Base-by-base conservation (phyloP, 2,329 filamentous ascomycete species). In the Septoria petroselini region DNA sequence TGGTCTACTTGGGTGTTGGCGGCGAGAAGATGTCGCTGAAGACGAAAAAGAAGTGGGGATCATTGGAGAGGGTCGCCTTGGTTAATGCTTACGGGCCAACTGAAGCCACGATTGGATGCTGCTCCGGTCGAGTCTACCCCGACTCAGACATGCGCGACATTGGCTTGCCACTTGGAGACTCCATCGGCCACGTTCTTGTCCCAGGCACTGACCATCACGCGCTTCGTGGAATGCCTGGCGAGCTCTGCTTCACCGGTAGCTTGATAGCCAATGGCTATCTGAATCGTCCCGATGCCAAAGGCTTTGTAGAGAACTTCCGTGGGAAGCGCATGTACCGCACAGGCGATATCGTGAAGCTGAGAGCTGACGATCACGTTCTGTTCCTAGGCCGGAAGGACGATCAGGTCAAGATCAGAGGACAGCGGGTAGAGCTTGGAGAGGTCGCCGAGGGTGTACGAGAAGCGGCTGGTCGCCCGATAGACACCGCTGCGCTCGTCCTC, bases 341-440 rank as follows among this genome's bases (percentile, higher is more conserved):
- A 14, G 60, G 59, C 23, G 60, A 62, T 41, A 35, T 62, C 23
- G 60, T 59, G 1, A 52, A 55, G 19, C 79, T 82, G 1, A 42
- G 34, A 19, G 51, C 57, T 29, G 48, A 54, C 17, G 47, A 41
- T 8, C 52, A 61, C 41, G 27, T 62, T 14, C 34, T 48, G 17
- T 86, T 91, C 31, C 68, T 81, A 7, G 86, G 86, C 11, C 79
- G 87, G 21, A 74, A 83, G 15, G 88, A 91, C 58, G 84, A 84
- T 52, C 86, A 91, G 65, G 74, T 91, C 41, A 93, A 91, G 64
- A 74, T 94, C 11, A 79, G 86, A 27, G 88, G 88, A 0, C 85
- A 90, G 58, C 74, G 85, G 35, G 82, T 93, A 29, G 87, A 93
- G 62, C 76, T 89, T 11, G 78, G 79, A 1, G 88, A 91, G 62